Conservation (phyloP, 2,329 filamentous ascomycete genomes). For the Nemania sp. region DNA sequence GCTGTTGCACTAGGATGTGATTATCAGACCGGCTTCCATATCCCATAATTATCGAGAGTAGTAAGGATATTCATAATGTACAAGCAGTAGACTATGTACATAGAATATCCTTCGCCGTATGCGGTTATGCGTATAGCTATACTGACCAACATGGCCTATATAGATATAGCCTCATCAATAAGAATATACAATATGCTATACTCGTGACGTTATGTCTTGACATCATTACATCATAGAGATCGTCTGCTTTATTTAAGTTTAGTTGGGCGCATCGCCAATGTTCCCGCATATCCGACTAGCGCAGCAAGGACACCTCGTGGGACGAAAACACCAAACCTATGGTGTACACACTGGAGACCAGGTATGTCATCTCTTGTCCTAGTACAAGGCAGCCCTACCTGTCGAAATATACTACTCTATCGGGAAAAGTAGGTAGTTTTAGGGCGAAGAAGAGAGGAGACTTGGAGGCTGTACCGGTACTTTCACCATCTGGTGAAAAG, state of each 20-base stretch:
- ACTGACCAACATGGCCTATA: neutral
- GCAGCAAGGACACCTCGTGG: constrained; percentile 14
- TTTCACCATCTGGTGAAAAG: constrained; percentile 6
- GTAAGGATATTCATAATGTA: too few species aligned
- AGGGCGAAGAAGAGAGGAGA: constrained; percentile 1
- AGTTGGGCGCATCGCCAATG: constrained; percentile 6
- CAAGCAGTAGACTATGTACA: too few species aligned
- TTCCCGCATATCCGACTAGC: neutral
- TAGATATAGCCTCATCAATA: neutral
- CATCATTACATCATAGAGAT: constrained; percentile 15
- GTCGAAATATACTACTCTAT: constrained; percentile 28
- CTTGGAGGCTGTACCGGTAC: constrained; percentile 29
- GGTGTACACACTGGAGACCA: neutral
- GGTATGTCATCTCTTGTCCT: constrained; percentile 3
- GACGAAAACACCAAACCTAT: constrained; percentile 12
- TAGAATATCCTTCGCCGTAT: neutral
- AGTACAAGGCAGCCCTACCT: constrained; percentile 15
- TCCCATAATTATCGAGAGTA: neutral
- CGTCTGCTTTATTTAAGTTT: neutral
- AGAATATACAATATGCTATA: neutral
- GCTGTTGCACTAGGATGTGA: neutral
- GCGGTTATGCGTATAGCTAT: too few species aligned
- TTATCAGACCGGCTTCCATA: neutral
- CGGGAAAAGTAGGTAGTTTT: constrained; percentile 25
- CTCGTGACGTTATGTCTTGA: neutral